Evolutionary conservation across 495 filamentous ascomycete genomes (phyloP).

Genomic region (Xylaria palmicola): DNA sequence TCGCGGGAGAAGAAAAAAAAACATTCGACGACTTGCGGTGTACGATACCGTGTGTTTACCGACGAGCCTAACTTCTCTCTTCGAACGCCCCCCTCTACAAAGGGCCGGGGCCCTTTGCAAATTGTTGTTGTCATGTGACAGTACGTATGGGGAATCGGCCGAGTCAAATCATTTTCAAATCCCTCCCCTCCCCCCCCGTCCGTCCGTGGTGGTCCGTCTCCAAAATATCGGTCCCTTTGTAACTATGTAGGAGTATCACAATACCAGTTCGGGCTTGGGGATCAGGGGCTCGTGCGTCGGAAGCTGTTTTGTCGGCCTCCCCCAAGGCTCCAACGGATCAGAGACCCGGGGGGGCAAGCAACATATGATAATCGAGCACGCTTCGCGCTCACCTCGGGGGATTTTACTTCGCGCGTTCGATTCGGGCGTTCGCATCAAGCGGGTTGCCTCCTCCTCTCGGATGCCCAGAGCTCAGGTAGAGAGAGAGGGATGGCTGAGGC

Average conservation of each 20-base stretch:
- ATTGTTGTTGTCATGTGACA: neutral
- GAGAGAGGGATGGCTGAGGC: neutral
- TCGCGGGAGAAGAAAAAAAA: too few species aligned
- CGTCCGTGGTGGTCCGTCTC: neutral
- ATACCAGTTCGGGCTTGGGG: neutral
- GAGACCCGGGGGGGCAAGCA: neutral
- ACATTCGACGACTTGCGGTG: too few species aligned
- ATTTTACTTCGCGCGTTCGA: too few species aligned
- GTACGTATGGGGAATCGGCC: neutral
- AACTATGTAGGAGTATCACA: neutral
- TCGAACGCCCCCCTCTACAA: too few species aligned
- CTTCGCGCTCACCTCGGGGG: neutral
- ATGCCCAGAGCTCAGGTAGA: too few species aligned
- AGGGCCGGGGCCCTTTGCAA: too few species aligned
- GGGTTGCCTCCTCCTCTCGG: too few species aligned
- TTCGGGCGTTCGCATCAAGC: too few species aligned
- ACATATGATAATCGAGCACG: neutral
- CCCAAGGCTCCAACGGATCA: neutral
- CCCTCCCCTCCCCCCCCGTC: neutral
- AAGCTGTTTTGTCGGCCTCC: constrained; percentile 1
- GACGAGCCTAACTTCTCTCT: too few species aligned
- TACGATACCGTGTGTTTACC: too few species aligned
- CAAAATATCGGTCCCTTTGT: neutral
- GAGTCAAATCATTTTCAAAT: neutral
- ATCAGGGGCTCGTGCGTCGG: constrained; percentile 13